These are phyloP conservation scores for Phytophthora rubi DNA, from an alignment of 352 stramenopile genomes.

Conservation along the genomic window DNA sequence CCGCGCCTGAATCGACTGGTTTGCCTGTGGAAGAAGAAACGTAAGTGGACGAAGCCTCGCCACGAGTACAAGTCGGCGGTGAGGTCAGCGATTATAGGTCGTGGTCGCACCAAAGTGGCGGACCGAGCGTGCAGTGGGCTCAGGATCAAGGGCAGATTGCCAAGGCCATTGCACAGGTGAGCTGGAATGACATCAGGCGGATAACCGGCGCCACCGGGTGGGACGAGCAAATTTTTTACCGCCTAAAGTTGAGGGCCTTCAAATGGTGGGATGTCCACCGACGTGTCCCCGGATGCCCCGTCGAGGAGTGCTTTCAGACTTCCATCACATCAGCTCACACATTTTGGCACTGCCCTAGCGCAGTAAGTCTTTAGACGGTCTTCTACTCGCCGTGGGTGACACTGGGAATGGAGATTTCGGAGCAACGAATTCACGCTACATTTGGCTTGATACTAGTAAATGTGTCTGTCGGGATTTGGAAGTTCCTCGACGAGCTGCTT, in stretches of 20 bases:
- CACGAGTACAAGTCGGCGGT: neutral
- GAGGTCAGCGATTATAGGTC: neutral
- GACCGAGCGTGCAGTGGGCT: neutral
- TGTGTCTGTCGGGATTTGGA: neutral
- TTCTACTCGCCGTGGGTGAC: neutral
- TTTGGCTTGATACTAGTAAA: neutral
- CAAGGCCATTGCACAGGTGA: neutral
- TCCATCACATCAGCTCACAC: neutral
- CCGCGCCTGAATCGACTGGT: neutral
- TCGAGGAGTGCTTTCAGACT: neutral
- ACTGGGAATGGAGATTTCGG: neutral
- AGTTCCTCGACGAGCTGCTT: neutral
- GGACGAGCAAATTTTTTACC: neutral
- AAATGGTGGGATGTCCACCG: neutral
- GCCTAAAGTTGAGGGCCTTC: neutral
- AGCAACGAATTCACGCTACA: neutral
- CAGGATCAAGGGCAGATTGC: neutral
- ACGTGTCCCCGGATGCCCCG: neutral
- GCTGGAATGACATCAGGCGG: neutral
- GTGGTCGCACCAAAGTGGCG: neutral
- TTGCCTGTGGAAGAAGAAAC: neutral
- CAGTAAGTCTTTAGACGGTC: neutral
- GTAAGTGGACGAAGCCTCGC: neutral
- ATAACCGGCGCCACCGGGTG: neutral
- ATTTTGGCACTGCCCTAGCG: neutral